phyloP scores from a whole-genome alignment of 805 yeast species.

The Dipodascus albidus region DNA sequence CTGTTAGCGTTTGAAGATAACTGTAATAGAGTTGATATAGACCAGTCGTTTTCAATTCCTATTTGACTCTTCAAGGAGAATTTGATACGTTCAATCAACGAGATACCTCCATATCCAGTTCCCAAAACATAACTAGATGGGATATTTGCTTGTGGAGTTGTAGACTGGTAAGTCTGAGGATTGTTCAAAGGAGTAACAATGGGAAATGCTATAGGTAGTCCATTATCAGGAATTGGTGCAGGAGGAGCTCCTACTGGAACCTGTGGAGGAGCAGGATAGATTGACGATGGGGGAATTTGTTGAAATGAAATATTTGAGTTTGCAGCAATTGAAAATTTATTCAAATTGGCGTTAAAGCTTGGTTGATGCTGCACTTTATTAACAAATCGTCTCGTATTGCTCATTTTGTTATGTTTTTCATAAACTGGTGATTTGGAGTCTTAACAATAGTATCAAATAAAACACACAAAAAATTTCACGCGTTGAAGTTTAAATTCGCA shows the following conservation, averaged over 20 bases:
- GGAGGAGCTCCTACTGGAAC: not conserved
- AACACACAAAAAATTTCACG: not conserved
- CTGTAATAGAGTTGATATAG: constrained; percentile 42
- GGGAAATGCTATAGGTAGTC: not conserved
- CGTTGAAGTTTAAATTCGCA: not conserved
- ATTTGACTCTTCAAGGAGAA: constrained; percentile 60
- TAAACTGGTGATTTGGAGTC: not conserved
- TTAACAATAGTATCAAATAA: not conserved
- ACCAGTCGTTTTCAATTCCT: constrained; percentile 60
- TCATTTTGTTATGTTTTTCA: not conserved
- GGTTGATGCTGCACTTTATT: not conserved
- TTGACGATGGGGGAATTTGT: not conserved
- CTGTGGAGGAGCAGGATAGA: not conserved
- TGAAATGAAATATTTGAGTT: not conserved
- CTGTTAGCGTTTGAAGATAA: constrained; percentile 25
- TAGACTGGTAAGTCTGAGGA: not conserved
- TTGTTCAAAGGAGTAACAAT: constrained; percentile 1
- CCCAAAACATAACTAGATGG: constrained; percentile 8
- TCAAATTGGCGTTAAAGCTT: not conserved
- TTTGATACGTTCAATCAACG: constrained; percentile 51
- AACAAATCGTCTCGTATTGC: not conserved
- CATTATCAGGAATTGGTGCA: not conserved
- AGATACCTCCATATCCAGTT: constrained; percentile 42
- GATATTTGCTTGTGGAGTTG: not conserved
- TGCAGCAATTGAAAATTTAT: not conserved